Conservation (phyloP, 2,329 filamentous ascomycete genomes). For the Stylonectria norvegica region DNA sequence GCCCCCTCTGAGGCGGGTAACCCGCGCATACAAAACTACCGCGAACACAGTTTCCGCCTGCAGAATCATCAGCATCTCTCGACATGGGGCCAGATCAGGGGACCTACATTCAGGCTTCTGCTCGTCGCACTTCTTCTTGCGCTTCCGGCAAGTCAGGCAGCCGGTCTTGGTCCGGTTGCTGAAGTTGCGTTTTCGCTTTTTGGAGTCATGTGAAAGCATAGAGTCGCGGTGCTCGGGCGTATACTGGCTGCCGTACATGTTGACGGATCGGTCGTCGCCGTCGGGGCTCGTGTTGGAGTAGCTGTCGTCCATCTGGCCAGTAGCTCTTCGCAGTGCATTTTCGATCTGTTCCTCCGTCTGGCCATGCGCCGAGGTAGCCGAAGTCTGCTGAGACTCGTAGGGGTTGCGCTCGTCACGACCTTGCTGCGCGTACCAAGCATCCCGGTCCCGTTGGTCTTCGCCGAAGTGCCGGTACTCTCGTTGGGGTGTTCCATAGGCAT, state of each 20-base stretch:
- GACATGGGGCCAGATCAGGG: not conserved
- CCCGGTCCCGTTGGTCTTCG: conserved; percentile 47
- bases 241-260: conserved; percentile 42
- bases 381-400: conserved; percentile 46
- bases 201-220: conserved; percentile 56
- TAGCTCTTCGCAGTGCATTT: conserved; percentile 43
- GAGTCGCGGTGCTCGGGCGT: conserved; percentile 47
- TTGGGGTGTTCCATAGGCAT: conserved; percentile 41
- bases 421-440: conserved; percentile 49
- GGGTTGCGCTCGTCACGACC: conserved; percentile 45
- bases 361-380: conserved; percentile 42
- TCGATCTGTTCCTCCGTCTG: conserved; percentile 50
- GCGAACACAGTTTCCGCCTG: conserved; percentile 84
- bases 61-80: conserved; percentile 10
- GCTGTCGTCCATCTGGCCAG: conserved; percentile 44
- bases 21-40: conserved; percentile 90
- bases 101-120: conserved; percentile 83
- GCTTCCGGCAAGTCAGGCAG: conserved; percentile 83
- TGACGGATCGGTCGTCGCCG: conserved; percentile 46
- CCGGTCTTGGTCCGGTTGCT: conserved; percentile 95
- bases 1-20: conserved; percentile 75
- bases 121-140: conserved; percentile 99
- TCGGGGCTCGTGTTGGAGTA: conserved; percentile 54
- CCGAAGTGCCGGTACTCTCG: conserved; percentile 45
- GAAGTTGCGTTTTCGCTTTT: conserved; percentile 76